Evolutionary conservation across 2,329 filamentous ascomycete species (phyloP).

Genomic region (Ilyonectria mors-panacis): DNA sequence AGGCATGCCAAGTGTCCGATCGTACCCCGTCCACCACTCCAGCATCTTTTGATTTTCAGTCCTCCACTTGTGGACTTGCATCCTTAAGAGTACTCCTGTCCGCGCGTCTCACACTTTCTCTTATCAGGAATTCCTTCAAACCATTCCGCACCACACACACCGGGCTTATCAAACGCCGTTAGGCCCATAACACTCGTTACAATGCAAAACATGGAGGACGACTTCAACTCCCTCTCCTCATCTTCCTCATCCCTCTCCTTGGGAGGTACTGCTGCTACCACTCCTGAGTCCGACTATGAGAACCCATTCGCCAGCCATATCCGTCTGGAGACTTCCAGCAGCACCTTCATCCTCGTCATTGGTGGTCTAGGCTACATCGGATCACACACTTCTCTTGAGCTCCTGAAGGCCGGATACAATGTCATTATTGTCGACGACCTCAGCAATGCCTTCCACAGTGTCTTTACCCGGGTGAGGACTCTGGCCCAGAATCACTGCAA

Average conservation of each 20-base stretch:
- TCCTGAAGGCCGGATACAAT: conserved; percentile 68
- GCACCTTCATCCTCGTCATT: conserved; percentile 61
- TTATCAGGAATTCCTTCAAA: conserved; percentile 1
- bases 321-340: conserved; percentile 10
- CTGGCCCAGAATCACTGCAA: conserved; percentile 32
- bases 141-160: neutral
- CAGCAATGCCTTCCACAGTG: conserved; percentile 58
- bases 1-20: conserved; percentile 5
- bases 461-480: conserved; percentile 33
- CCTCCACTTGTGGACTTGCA: conserved; percentile 4
- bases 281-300: conserved; percentile 15
- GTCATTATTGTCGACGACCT: conserved; percentile 64
- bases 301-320: conserved; percentile 5
- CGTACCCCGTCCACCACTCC: conserved; percentile 8
- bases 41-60: conserved; percentile 24
- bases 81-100: conserved; percentile 7
- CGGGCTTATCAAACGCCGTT: neutral
- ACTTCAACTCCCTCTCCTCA: conserved; percentile 10
- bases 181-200: neutral
- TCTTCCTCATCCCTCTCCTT: conserved; percentile 16
- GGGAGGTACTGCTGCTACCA: conserved; percentile 12
- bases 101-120: neutral
- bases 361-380: conserved; percentile 70
- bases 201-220: conserved; percentile 5
- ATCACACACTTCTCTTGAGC: conserved; percentile 68